phyloP scores from a whole-genome alignment of 495 filamentous ascomycete genomes.

The Hyaloscypha finlandica region DNA sequence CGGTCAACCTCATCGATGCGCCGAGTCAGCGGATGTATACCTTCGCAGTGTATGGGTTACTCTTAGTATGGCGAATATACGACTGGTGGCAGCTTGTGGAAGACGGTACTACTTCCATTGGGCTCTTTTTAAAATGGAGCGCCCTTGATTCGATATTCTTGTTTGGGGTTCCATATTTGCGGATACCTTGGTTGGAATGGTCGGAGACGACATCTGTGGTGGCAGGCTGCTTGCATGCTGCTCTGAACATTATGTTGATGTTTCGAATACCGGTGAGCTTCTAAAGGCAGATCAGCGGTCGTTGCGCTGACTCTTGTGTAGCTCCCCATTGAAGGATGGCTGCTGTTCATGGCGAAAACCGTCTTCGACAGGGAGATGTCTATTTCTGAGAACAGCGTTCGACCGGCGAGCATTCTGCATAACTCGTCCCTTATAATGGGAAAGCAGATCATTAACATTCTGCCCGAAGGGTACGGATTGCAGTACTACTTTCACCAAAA shows the following conservation, averaged over 20 bases:
- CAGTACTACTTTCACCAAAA: not conserved
- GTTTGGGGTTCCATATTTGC: slow-evolving; percentile 77
- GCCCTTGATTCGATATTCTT: slow-evolving; percentile 79
- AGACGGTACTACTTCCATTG: slow-evolving; percentile 77
- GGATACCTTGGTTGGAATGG: slow-evolving; percentile 96
- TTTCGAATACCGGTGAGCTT: slow-evolving; percentile 76
- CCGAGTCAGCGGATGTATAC: slow-evolving; percentile 88
- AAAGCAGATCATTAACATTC: slow-evolving; percentile 93
- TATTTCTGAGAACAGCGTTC: slow-evolving; percentile 85
- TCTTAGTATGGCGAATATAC: slow-evolving; percentile 80
- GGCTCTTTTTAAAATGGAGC: slow-evolving; percentile 92
- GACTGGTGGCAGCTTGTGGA: slow-evolving; percentile 75
- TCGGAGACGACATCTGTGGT: slow-evolving; percentile 66
- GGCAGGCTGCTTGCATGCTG: slow-evolving; percentile 66
- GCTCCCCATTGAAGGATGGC: slow-evolving; percentile 67
- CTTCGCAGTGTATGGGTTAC: slow-evolving; percentile 66
- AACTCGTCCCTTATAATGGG: slow-evolving; percentile 92
- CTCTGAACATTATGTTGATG: slow-evolving; percentile 83
- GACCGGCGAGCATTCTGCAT: slow-evolving; percentile 79
- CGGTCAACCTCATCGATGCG: slow-evolving; percentile 74
- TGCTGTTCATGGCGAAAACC: slow-evolving; percentile 68
- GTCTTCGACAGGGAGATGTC: slow-evolving; percentile 89
- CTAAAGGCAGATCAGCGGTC: not conserved
- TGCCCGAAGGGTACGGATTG: slow-evolving; percentile 81
- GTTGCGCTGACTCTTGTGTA: slow-evolving; percentile 36